Conservation (phyloP, 495 filamentous ascomycete species). For the Hypoxylon perforatum region DNA sequence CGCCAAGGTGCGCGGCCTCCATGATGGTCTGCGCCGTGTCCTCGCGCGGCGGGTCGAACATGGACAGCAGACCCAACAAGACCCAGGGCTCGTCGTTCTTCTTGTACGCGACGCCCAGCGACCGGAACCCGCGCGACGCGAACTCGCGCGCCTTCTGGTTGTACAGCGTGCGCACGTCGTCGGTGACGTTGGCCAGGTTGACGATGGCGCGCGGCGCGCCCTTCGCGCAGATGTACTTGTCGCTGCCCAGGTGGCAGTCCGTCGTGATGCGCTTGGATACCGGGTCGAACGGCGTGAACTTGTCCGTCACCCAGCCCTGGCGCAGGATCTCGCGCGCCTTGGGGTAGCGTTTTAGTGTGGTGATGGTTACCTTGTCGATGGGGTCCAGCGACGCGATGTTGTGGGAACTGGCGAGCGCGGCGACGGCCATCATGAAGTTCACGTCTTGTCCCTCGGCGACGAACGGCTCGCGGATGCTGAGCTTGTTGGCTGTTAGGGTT, state of each 20-base stretch:
- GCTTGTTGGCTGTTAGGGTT: conserved; percentile 91
- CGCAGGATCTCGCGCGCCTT: conserved; percentile 75
- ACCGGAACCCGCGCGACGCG: conserved; percentile 87
- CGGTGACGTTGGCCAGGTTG: conserved; percentile 78
- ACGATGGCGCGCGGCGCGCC: conserved; percentile 86
- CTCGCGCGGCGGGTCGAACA: conserved; percentile 88
- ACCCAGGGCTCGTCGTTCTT: conserved; percentile 80
- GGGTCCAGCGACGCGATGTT: conserved; percentile 93
- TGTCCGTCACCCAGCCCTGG: conserved; percentile 75
- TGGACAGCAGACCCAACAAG: conserved; percentile 91
- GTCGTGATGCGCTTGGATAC: conserved; percentile 93
- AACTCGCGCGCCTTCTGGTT: conserved; percentile 90
- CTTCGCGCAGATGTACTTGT: conserved; percentile 86
- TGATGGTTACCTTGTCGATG: conserved; percentile 92
- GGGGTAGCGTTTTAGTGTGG: conserved; percentile 80
- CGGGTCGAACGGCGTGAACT: conserved; percentile 90
- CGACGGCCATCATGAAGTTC: conserved; percentile 88
- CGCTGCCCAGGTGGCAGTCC: conserved; percentile 74
- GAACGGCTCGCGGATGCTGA: conserved; percentile 86
- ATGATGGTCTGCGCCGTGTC: conserved; percentile 90
- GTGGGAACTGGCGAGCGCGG: conserved; percentile 87
- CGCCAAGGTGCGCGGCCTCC: conserved; percentile 85
- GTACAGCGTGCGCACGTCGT: conserved; percentile 77
- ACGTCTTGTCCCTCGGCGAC: conserved; percentile 80
- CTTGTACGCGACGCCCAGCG: conserved; percentile 91